A percentile compares a stretch with the other conserved stretches of the same genome.
phyloP scores from a whole-genome alignment of 1,139 yeast species.

The Scheffersomyces insectosa region DNA sequence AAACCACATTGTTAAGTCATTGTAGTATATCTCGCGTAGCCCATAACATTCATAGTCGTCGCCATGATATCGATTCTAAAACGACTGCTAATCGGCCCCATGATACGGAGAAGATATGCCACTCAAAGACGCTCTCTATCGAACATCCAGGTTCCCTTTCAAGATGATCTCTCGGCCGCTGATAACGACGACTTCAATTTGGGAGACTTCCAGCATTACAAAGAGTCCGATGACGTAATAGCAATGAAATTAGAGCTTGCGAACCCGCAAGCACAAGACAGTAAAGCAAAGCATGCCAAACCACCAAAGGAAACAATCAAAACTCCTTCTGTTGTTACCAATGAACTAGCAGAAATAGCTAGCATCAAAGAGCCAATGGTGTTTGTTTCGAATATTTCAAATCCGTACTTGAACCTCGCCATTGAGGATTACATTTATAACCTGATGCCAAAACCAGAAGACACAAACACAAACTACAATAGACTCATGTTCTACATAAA shows the following conservation, averaged over 20 bases:
- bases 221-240: slow-evolving; percentile 31
- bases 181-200: slow-evolving; percentile 40
- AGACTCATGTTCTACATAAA: slow-evolving; percentile 75
- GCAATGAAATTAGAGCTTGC: slow-evolving; percentile 9
- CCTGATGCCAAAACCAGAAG: slow-evolving; percentile 50
- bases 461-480: slow-evolving; percentile 29
- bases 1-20: too few relatives aligned
- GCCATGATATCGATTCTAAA: not conserved
- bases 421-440: slow-evolving; percentile 78
- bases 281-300: not conserved
- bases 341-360: slow-evolving; percentile 14
- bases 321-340: not conserved
- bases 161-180: slow-evolving; percentile 37
- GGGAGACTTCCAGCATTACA: slow-evolving; percentile 41
- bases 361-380: slow-evolving; percentile 26
- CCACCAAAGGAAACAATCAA: not conserved
- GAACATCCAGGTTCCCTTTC: slow-evolving; percentile 34
- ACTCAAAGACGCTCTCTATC: slow-evolving; percentile 1
- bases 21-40: too few relatives aligned
- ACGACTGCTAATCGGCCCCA: not conserved
- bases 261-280: not conserved
- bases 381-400: slow-evolving; percentile 48
- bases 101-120: slow-evolving; percentile 4
- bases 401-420: slow-evolving; percentile 80
- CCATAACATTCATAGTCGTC: too few relatives aligned